phyloP scores from a whole-genome alignment of 768 basidiomycete species.

The Pisolithus orientalis region DNA sequence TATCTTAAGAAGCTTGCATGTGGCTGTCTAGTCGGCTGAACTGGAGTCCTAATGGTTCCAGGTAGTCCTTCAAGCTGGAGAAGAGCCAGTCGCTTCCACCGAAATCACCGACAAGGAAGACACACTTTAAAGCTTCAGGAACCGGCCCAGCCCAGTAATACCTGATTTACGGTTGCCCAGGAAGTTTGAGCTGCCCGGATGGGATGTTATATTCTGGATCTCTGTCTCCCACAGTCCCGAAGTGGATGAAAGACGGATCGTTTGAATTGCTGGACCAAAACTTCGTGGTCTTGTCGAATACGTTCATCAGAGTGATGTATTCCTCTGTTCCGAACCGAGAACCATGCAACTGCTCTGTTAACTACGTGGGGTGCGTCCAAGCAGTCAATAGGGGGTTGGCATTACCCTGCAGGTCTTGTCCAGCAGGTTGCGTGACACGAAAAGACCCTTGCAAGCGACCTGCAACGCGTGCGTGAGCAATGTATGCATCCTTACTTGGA shows the following conservation, averaged over 20 bases:
- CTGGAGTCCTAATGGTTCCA: constrained; percentile 31
- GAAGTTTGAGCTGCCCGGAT: constrained; percentile 41
- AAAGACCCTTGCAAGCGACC: constrained; percentile 47
- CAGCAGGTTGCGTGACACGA: constrained; percentile 42
- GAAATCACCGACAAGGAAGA: constrained; percentile 42
- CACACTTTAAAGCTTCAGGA: constrained; percentile 18
- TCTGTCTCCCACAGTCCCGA: constrained; percentile 39
- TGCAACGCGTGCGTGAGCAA: constrained; percentile 13
- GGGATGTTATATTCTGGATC: constrained; percentile 36
- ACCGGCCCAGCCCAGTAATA: not conserved
- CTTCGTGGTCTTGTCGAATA: constrained; percentile 46
- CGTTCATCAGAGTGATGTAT: constrained; percentile 37
- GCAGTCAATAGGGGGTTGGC: too few species aligned
- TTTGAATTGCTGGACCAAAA: constrained; percentile 33
- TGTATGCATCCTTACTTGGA: not conserved
- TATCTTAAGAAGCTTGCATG: constrained; percentile 29
- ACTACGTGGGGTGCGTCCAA: not conserved
- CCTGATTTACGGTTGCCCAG: constrained; percentile 24
- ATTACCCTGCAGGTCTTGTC: constrained; percentile 33
- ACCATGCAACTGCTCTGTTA: constrained; percentile 33
- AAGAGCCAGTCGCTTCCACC: constrained; percentile 41
- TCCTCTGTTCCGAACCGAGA: constrained; percentile 34
- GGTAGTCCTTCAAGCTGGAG: constrained; percentile 19
- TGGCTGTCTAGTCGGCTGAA: constrained; percentile 47
- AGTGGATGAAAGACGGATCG: constrained; percentile 41